Evolutionary conservation across 345 rosid genomes (phyloP), one percentile per base, ranked within the genome.

Genomic region (Salix udensis): DNA sequence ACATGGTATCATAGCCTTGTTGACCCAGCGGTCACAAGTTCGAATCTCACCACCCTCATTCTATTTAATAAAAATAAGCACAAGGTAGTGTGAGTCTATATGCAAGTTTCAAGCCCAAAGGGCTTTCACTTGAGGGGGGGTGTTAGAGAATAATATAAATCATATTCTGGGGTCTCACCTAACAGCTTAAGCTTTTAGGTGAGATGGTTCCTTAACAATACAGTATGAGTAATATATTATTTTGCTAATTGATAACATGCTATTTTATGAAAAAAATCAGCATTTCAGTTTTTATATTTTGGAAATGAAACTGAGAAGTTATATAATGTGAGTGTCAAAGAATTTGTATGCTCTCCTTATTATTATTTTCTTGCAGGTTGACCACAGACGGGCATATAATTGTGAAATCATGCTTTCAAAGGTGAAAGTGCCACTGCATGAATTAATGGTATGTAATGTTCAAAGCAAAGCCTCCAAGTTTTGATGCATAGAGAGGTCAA

Each of bases 341-440:
- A 18, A 10, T 31, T 46, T 31, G 34, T 15, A 6, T 16, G 8
- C 16, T 26, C 4, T 14, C 34, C 53, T 21, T 16, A 28, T 1
- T 46, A 16, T 62, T 16, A 10, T 31, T 72, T 80, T 68, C 58
- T 77, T 85, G 83, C 87, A 95, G 98, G 87, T 92, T 88, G 98
- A 95, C 12, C 98, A 90, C 82, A 87, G 97, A 75, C 91, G 97
- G 66, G 97, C 98, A 69, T 95, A 95, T 83, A 95, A 95, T 78
- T 92, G 98, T 62, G 98, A 95, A 83, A 95, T 95, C 75, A 92
- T 95, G 98, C 97, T 95, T 85, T 92, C 98, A 74, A 91, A 95
- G 88, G 98, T 95, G 83, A 95, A 91, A 84, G 91, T 89, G 67
- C 97, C 98, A 14, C 79, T 91, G 81, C 88, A 84, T 55, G 97